Percentiles rank a stretch among this genome's conserved stretches.
These are phyloP conservation scores for Fraxinus latifolia DNA, from an alignment of 305 asterid genomes.

Conservation along the genomic window DNA sequence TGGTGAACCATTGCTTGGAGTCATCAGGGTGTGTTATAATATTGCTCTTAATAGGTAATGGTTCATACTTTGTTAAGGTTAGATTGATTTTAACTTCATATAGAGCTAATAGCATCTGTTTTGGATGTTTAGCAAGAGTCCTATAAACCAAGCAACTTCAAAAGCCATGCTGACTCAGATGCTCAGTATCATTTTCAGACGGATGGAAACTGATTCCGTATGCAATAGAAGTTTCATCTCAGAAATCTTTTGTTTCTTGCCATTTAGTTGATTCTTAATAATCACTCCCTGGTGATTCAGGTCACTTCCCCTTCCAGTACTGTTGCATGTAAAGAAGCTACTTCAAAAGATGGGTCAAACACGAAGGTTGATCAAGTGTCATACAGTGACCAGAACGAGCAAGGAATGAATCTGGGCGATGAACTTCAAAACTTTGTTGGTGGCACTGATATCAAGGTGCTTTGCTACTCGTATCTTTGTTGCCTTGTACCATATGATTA, in stretches of 20 bases:
- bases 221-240: constrained; percentile 24
- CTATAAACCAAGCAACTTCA: constrained; percentile 94
- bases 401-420: constrained; percentile 48
- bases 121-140: constrained; percentile 83
- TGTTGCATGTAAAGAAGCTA: constrained; percentile 44
- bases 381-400: constrained; percentile 55
- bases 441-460: constrained; percentile 93
- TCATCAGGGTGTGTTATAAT: constrained; percentile 93
- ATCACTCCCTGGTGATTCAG: constrained; percentile 42
- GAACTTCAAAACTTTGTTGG: constrained; percentile 69
- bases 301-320: constrained; percentile 43
- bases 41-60: constrained; percentile 94
- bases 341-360: constrained; percentile 39
- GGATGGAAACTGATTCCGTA: constrained; percentile 91
- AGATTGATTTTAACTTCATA: constrained; percentile 16
- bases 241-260: constrained; percentile 26
- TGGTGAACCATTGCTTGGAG: constrained; percentile 88
- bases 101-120: constrained; percentile 32
- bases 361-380: constrained; percentile 51
- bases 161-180: constrained; percentile 98
- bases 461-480: constrained; percentile 8
- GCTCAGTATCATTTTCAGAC: constrained; percentile 81
- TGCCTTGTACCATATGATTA: constrained; percentile 12
- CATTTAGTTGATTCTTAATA: constrained; percentile 12
- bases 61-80: constrained; percentile 26